These are phyloP conservation scores for Podila epicladia DNA, from an alignment of 192 early-diverging fungal species.

Conservation along the genomic window DNA sequence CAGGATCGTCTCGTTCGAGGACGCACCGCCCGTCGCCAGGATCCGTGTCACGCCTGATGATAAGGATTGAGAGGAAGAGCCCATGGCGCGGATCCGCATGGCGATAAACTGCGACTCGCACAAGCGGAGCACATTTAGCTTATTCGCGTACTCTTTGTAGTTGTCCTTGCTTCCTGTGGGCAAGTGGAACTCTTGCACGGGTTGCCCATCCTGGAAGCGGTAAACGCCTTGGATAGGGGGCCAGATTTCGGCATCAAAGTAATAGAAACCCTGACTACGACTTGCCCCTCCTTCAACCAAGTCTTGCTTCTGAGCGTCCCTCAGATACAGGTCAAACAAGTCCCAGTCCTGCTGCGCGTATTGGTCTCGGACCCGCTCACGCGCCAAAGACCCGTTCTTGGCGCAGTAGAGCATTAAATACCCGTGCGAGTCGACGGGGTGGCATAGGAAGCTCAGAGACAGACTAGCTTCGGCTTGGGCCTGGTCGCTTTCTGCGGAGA, in stretches of 20 bases:
- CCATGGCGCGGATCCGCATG: conserved; percentile 66
- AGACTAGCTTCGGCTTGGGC: conserved; percentile 51
- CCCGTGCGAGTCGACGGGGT: conserved; percentile 66
- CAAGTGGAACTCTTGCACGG: conserved; percentile 48
- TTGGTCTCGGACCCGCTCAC: conserved; percentile 72
- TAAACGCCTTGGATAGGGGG: conserved; percentile 75
- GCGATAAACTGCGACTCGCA: conserved; percentile 80
- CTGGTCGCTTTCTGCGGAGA: conserved; percentile 47
- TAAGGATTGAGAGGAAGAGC: conserved; percentile 13
- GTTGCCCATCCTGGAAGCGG: conserved; percentile 60
- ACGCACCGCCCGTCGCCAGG: conserved; percentile 81
- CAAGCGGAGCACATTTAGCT: conserved; percentile 67
- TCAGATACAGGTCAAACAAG: conserved; percentile 60
- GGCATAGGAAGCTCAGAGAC: conserved; percentile 59
- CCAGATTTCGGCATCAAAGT: conserved; percentile 76
- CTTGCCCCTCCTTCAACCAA: background rate
- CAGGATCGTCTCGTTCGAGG: conserved; percentile 64
- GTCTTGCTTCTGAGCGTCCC: conserved; percentile 30
- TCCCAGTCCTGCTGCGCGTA: conserved; percentile 67
- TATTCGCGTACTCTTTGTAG: conserved; percentile 14
- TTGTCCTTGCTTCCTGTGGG: background rate
- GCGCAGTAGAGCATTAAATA: conserved; percentile 85
- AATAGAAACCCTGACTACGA: conserved; percentile 79
- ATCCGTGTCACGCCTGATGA: conserved; percentile 57
- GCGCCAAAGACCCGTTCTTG: conserved; percentile 88